Evolutionary conservation across 2,329 filamentous ascomycete genomes (phyloP), one percentile per base, ranked within the genome.

Genomic region (Pseudopyricularia cyperi): DNA sequence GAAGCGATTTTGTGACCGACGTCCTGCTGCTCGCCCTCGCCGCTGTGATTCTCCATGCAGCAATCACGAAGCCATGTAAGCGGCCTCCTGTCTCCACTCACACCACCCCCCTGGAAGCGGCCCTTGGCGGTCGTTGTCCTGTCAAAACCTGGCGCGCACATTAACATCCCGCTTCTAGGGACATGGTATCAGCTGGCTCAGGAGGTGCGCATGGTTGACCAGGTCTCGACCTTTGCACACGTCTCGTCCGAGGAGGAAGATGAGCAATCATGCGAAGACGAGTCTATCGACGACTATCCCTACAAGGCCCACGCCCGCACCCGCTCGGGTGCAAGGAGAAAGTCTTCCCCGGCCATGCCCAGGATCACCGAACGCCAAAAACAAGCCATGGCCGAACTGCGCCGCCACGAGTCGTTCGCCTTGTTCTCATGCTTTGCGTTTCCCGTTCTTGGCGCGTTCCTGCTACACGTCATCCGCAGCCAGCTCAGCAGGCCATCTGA

Each of bases 21-120:
- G 68, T 95, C 28, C 84, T 93, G 59, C 72, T 97, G 33, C 69
- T 97, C 32, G 81, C 78, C 3, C 67, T 97, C 55, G 87, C 87
- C 2, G 87, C 85, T 4, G 77, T 96, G 46, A 94, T 96, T 61
- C 72, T 97, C 55, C 90, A 95, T 64, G 96, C 89, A 88, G 90
- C 87, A 48, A 85, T 96, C 44, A 84, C 88, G 52, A 74, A 93
- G 58, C 91, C 91, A 59, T 97, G 91, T 90, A 90, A 71, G 63
- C 77, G 59, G 44, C 51, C 17, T 51, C 5, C n/a, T 7, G 22
- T 6, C 12, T 30, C 24, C 7, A 7, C 46, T 28, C n/a, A n/a
- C n/a, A n/a, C n/a, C n/a, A n/a, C n/a, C n/a, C n/a, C n/a, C n/a
- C n/a, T n/a, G n/a, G n/a, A n/a, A n/a, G n/a, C n/a, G n/a, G n/a